Evolutionary conservation across 2,329 filamentous ascomycete genomes (phyloP).

Genomic region (Colletotrichum camelliae): DNA sequence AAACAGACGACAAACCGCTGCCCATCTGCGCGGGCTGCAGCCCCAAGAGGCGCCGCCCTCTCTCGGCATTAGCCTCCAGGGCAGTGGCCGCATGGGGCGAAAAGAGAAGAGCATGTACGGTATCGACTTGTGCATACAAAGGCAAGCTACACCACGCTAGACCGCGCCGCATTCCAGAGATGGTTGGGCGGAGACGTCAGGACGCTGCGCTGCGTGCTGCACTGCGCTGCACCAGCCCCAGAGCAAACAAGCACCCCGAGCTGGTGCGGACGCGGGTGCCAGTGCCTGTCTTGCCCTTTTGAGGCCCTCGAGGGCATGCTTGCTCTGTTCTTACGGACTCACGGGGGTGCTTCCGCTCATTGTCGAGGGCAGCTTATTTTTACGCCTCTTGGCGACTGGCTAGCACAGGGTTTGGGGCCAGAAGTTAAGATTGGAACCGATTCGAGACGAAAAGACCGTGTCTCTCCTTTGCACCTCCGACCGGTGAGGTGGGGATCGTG

Average conservation of each 20-base stretch:
- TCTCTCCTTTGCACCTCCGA: background rate
- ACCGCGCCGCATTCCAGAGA: constrained; percentile 8
- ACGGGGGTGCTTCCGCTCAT: background rate
- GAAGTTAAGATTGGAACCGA: background rate
- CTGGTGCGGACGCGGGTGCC: background rate
- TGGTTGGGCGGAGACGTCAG: constrained; percentile 17
- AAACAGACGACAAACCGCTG: constrained; percentile 21
- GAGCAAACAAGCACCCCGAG: background rate
- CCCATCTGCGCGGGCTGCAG: constrained; percentile 18
- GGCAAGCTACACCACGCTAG: background rate
- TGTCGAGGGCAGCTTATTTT: background rate
- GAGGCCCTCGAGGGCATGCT: background rate
- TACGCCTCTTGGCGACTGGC: background rate
- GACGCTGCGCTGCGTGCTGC: constrained; percentile 2
- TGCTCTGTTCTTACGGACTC: background rate
- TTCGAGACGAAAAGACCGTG: background rate
- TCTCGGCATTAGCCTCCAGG: constrained; percentile 22
- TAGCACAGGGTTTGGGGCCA: background rate
- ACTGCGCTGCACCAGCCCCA: background rate
- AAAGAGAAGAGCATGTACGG: background rate
- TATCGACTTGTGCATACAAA: constrained; percentile 16
- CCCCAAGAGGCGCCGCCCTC: constrained; percentile 21
- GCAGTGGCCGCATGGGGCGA: constrained; percentile 17
- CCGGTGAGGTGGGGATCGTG: background rate
- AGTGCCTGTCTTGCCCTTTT: background rate